Evolutionary conservation across 345 rosid genomes (phyloP).

Genomic region (Excoecaria cochinchinensis): DNA sequence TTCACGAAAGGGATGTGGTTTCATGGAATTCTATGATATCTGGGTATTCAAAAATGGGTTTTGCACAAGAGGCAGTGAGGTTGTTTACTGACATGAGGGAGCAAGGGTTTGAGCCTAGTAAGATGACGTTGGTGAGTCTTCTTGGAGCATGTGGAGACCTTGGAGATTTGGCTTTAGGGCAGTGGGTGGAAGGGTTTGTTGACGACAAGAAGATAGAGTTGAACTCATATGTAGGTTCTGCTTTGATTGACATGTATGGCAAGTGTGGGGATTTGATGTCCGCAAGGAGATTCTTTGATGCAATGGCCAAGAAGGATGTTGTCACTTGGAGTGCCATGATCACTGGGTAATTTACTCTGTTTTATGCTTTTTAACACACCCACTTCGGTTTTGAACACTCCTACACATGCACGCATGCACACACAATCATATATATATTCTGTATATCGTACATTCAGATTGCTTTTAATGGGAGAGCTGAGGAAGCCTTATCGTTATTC

Average conservation of each 20-base stretch:
- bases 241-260: conserved; percentile 75
- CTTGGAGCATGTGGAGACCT: conserved; percentile 69
- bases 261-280: conserved; percentile 74
- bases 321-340: conserved; percentile 89
- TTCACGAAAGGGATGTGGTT: conserved; percentile 53
- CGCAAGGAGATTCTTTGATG: conserved; percentile 68
- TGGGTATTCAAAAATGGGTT: conserved; percentile 70
- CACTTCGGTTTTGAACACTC: too few relatives aligned
- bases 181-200: conserved; percentile 54
- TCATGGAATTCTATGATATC: conserved; percentile 96
- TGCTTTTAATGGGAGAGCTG: conserved; percentile 71
- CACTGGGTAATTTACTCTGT: conserved; percentile 49
- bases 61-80: conserved; percentile 52
- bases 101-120: conserved; percentile 60
- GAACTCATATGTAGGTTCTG: conserved; percentile 56
- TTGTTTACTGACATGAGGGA: conserved; percentile 63
- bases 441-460: too few relatives aligned
- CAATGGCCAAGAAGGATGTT: conserved; percentile 56
- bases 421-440: too few relatives aligned
- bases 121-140: conserved; percentile 81
- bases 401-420: neutral
- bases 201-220: conserved; percentile 43
- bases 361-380: too few relatives aligned
- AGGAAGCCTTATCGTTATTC: conserved; percentile 64
- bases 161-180: conserved; percentile 70